Percentiles rank a stretch among this genome's conserved stretches.
These are phyloP conservation scores for Apiospora sp. DNA, from an alignment of 2,329 filamentous ascomycete species.

Conservation along the genomic window DNA sequence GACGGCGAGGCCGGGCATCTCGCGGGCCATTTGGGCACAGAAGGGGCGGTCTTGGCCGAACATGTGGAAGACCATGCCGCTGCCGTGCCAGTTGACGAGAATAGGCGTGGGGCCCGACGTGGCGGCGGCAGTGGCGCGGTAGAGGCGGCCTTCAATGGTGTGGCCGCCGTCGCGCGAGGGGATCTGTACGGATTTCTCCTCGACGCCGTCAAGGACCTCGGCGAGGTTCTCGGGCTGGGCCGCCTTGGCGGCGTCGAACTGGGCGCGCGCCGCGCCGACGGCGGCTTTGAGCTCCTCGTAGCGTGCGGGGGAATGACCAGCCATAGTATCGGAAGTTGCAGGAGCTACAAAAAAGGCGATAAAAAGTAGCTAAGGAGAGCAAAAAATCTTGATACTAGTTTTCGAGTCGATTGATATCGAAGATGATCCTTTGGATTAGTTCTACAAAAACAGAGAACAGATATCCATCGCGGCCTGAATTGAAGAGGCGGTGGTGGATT, in stretches of 20 bases:
- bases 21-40: conserved; percentile 59
- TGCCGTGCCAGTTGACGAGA: conserved; percentile 73
- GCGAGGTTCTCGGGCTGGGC: not conserved
- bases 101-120: conserved; percentile 50
- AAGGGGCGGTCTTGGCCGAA: conserved; percentile 71
- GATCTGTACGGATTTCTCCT: conserved; percentile 2
- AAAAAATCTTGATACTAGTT: not conserved
- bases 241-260: not conserved
- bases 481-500: not conserved
- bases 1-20: conserved; percentile 61
- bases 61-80: conserved; percentile 70
- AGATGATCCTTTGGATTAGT: not conserved
- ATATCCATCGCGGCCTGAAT: not conserved
- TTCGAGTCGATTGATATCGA: not conserved
- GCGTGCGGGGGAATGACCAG: conserved; percentile 2
- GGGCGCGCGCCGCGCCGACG: not conserved
- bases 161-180: not conserved
- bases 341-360: not conserved
- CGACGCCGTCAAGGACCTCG: not conserved
- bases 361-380: too few species aligned
- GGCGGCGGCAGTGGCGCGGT: not conserved
- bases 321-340: not conserved
- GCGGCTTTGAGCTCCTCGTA: conserved; percentile 11
- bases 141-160: conserved; percentile 1
- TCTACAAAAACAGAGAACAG: not conserved